Base-by-base conservation (phyloP, 805 yeast genomes). In the Metschnikowia lunata region DNA sequence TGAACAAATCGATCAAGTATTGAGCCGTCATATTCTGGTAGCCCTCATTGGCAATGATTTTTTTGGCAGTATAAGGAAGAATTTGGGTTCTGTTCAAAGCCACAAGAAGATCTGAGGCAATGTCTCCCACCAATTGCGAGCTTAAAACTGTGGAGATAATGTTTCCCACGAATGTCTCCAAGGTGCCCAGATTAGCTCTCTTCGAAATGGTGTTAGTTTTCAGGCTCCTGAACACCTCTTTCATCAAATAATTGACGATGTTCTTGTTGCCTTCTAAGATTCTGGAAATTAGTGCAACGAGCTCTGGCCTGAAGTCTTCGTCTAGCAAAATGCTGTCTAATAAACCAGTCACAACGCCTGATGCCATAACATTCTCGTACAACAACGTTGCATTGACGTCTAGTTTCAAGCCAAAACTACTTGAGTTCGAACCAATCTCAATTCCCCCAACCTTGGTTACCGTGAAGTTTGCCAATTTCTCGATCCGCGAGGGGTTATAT, bases 51-150 rank as follows among this genome's bases (percentile, higher is more conserved):
- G 69, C 62, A 34, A 71, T 48, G 45, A 67, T 57, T 33, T 62
- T 48, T 52, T 71, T 68, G n/a, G 65, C 53, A 9, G 63, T 59
- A 51, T 68, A 65, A 9, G 67, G 67, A 13, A 61, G 64, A 37
- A 71, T 57, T 11, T 69, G 71, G 6, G 75, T 70, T 47, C 69
- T 66, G 55, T 71, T 71, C 43, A 71, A 60, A 8, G 74, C 71
- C 36, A 57, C 51, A 32, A 65, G 50, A 9, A 56, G 44, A 34
- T 58, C 68, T n/a, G 48, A 48, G 39, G 64, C 57, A n/a, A 57
- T 52, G 28, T 53, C 45, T 31, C 51, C 49, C 28, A 67, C 59
- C 7, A 63, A 29, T 18, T 51, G 44, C 1, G 74, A 68, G 30
- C 52, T 43, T 40, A 71, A 55, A 26, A 66, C 48, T 1, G 63